Base-by-base conservation (phyloP, 257 asterid genomes). In the Oldenlandia corymbosa region DNA sequence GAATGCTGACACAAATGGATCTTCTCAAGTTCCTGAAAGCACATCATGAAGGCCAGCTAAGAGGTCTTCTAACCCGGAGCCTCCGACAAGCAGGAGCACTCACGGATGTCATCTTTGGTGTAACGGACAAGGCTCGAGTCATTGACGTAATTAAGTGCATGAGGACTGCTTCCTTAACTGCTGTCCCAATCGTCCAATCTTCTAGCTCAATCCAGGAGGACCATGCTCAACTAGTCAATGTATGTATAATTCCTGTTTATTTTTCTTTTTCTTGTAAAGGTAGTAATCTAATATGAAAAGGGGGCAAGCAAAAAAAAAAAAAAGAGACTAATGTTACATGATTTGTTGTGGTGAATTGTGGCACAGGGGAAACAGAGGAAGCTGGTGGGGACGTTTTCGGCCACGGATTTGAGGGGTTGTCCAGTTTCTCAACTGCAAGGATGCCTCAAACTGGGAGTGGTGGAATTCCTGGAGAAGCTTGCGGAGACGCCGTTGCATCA, bases 1-100 rank as follows among this genome's bases (percentile, higher is more conserved):
- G 82, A 5, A 89, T 92, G 99, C 69, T 87, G 4, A 89, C 99
- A 0, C 97, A 92, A 49, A 85, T 82, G 97, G 99, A 92, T 75
- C 62, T 89, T 26, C 32, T 87, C 55, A 79, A 74, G 83, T 79
- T 81, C 86, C 67, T 87, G 72, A 85, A 79, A 46, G 66, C 60
- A 2, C 79, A 84, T 10, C 78, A 84, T 8, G 79, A 77, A 32
- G 10, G 64, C 34, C 88, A 89, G 79, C 83, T 92, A 0, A 55
- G 68, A 36, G 79, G 75, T 14, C 45, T 84, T 10, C 71, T 85
- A 32, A 65, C 72, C 1, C 81, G 69, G 28, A 72, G 71, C 0
- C 69, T 84, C 1, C 59, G 34, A 41, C 81, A 81, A 65, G 71
- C 83, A 0, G 89, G 91, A 41, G 81, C 81, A 1, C 70, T 85